Conservation (phyloP, 2,329 filamentous ascomycete species). For the Venturia pyrina region DNA sequence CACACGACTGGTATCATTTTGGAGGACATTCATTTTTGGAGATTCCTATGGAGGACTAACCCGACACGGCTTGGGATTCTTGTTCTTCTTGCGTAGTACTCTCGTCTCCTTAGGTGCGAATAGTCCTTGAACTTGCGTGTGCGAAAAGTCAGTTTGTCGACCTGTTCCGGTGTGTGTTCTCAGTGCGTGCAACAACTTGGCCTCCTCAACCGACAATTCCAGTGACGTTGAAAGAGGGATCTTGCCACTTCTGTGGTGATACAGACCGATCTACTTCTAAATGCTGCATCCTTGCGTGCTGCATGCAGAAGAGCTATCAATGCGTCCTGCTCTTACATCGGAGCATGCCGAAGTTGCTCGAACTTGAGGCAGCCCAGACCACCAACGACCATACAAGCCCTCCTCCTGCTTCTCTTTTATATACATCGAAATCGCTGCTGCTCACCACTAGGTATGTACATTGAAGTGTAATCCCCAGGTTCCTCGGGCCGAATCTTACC, state of each 20-base stretch:
- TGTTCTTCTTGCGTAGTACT: constrained; percentile 5
- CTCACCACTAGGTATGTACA: constrained; percentile 4
- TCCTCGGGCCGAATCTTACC: not conserved
- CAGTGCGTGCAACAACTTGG: constrained; percentile 2
- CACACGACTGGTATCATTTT: constrained; percentile 3
- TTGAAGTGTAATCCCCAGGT: not conserved
- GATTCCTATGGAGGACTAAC: not conserved
- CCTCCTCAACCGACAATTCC: not conserved
- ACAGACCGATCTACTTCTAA: not conserved
- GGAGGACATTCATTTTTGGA: not conserved
- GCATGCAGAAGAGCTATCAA: not conserved
- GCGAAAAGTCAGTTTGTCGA: constrained; percentile 4
- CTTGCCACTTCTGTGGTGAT: constrained; percentile 6
- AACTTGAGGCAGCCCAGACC: not conserved
- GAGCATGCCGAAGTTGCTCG: not conserved
- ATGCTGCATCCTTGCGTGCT: not conserved
- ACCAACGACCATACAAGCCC: not conserved
- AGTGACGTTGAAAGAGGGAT: constrained; percentile 5
- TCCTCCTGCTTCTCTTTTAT: not conserved
- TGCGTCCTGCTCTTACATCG: not conserved
- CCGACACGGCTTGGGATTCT: constrained; percentile 2
- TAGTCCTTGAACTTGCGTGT: constrained; percentile 1
- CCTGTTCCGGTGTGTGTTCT: constrained; percentile 6
- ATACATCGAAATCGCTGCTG: not conserved
- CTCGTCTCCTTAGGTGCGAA: constrained; percentile 6